Base-by-base conservation (phyloP, 768 basidiomycete genomes). In the Hebeloma cylindrosporum region DNA sequence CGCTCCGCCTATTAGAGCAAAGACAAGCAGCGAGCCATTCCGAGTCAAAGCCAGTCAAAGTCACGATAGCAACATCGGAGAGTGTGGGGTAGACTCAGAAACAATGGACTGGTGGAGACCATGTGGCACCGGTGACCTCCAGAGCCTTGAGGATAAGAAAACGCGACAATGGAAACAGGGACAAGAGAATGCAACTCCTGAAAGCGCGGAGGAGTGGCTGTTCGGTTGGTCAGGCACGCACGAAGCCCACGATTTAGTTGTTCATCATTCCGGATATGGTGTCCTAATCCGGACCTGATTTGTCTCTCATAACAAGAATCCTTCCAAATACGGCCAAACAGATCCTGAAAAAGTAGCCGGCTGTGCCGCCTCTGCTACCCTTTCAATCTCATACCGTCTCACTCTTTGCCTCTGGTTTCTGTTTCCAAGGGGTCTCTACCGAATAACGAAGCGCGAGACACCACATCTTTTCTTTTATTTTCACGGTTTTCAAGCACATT, bases 131-230 rank as follows among this genome's bases (percentile, higher is more conserved):
- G n/a, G n/a, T n/a, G n/a, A n/a, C n/a, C n/a, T n/a, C n/a, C n/a
- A n/a, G n/a, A n/a, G 31, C 42, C 25, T 34, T 16, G 38, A 39
- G 23, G 43, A n/a, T 38, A 25, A 35, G 36, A 33, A 38, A 39
- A 39, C 32, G 43, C 22, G 29, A 45, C 34, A 43, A 51, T 47
- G 46, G 54, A 50, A 50, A 49, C 46, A 57, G 53, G 50, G 49
- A 52, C 39, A 31, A 41, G n/a, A 43, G 40, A 50, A 54, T 48
- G 52, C 29, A 51, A 37, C 54, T 68, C 67, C 66, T 69, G 60
- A 56, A 66, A 67, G 60, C 48, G 59, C 69, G 69, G 68, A 66
- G 46, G 40, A 51, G 63, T 66, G 67, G 64, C 66, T 67, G 67
- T 65, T 43, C 57, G 36, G n/a, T n/a, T n/a, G 32, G n/a, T 30